Evolutionary conservation across 1,284 basidiomycete genomes (phyloP).

Genomic region (Heterobasidion parviporum): DNA sequence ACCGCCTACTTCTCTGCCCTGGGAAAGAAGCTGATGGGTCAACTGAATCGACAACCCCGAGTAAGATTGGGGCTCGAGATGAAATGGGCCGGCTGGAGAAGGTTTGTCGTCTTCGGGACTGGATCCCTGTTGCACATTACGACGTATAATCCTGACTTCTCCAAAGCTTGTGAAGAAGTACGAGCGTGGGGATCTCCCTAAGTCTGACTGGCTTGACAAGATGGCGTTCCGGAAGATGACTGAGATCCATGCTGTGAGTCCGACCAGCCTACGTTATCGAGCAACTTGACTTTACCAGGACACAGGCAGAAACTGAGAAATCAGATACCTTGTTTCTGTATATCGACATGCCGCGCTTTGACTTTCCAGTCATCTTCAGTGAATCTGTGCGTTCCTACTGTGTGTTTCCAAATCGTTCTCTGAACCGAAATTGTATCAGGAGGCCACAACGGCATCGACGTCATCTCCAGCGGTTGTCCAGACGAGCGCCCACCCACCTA

Average conservation of each 20-base stretch:
- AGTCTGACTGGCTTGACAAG: conserved; percentile 94
- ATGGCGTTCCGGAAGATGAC: conserved; percentile 92
- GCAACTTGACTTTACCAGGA: neutral
- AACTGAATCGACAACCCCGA: conserved; percentile 76
- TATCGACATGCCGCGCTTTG: conserved; percentile 94
- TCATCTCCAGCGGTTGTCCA: conserved; percentile 33
- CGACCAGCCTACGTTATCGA: neutral
- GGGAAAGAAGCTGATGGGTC: conserved; percentile 81
- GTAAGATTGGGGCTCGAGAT: conserved; percentile 72
- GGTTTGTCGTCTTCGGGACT: conserved; percentile 32
- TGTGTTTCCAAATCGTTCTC: conserved; percentile 1
- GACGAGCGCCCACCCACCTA: conserved; percentile 23
- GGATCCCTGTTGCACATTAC: neutral
- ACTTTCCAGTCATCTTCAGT: conserved; percentile 95
- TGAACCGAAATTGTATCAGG: conserved; percentile 6
- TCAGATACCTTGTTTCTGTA: conserved; percentile 90
- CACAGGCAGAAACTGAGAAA: conserved; percentile 80
- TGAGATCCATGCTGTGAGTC: conserved; percentile 77
- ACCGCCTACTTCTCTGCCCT: conserved; percentile 81
- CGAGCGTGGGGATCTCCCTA: conserved; percentile 88
- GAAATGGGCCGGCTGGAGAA: conserved; percentile 95
- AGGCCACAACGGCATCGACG: conserved; percentile 19
- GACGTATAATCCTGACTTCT: neutral
- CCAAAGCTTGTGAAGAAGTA: conserved; percentile 89
- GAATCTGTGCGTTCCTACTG: conserved; percentile 51